Base-by-base conservation (phyloP, 2,329 filamentous ascomycete species). In the Cercospora nicotianae region DNA sequence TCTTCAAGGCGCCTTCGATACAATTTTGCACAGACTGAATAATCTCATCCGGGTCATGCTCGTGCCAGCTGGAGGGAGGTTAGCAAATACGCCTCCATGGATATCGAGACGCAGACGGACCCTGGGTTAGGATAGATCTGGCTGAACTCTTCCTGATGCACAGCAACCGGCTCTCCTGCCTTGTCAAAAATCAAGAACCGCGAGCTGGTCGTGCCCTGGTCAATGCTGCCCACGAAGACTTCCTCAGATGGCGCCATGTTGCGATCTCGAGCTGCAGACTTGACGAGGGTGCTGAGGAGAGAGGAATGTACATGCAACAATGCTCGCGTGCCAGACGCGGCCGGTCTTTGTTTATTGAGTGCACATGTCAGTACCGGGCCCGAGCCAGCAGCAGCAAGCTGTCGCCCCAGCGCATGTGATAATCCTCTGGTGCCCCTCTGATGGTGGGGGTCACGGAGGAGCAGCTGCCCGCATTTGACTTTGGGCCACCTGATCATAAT, bases 181-280 rank as follows among this genome's bases (percentile, higher is more conserved):
- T 88, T 88, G 80, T 96, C 89, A 82, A 97, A 97, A 77, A 97
- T 94, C 74, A 97, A 87, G 81, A 97, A 97, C 42, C 93, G 87
- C 36, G 93, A 92, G 67, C 91, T 94, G 33, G 93, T 97, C 12
- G 93, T 97, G 67, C 93, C 93, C 76, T 96, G 92, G 77, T 97
- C 93, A 77, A 97, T 94, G 73, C 91, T 92, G 68, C 93, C 93
- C 69, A 96, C 90, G 76, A 92, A 96, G 81, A 87, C 87, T 66
- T 89, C 73, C 23, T 76, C 74, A 12, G 65, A 58, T 5, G 70
- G 57, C 36, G 72, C 70, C 74, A 77, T 75, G 36, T 30, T 65
- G 60, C 57, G 57, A 42, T 20, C 45, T 30, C 26, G 33, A 10
- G 48, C 42, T 9, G 23, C 13, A 42, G 39, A 53, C 16, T 23